Evolutionary conservation across 2,329 filamentous ascomycete genomes (phyloP).

Genomic region (Colletotrichum sp.): DNA sequence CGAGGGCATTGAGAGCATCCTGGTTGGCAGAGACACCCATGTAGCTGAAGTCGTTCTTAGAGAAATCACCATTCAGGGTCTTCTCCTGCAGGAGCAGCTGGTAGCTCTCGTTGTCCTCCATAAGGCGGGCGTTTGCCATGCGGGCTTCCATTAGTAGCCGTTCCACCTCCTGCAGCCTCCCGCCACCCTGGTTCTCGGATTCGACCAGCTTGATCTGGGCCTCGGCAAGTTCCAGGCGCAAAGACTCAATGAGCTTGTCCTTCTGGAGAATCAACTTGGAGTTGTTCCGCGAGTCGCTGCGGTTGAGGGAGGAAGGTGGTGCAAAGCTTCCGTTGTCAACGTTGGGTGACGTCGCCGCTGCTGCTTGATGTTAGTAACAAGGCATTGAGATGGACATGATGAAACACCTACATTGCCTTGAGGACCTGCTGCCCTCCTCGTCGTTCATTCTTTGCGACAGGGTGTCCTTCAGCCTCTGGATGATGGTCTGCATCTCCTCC

Average conservation of each 20-base stretch:
- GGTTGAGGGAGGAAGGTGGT: conserved; percentile 81
- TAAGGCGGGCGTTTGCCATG: conserved; percentile 92
- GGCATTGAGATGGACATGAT: background rate
- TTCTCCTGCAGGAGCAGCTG: conserved; percentile 93
- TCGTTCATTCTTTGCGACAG: conserved; percentile 74
- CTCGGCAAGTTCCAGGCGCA: conserved; percentile 91
- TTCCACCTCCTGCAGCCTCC: conserved; percentile 88
- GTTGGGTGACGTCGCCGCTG: conserved; percentile 60
- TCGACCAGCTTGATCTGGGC: conserved; percentile 95
- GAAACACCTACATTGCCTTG: conserved; percentile 59
- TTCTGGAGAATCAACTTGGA: conserved; percentile 93
- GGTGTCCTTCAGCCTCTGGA: conserved; percentile 90
- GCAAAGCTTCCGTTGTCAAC: conserved; percentile 83
- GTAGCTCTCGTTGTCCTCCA: conserved; percentile 99
- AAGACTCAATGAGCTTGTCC: conserved; percentile 92
- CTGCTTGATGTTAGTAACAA: background rate
- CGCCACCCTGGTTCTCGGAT: conserved; percentile 90
- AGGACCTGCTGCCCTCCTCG: conserved; percentile 62
- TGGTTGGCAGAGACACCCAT: conserved; percentile 64
- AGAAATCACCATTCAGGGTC: conserved; percentile 93
- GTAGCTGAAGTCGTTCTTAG: conserved; percentile 80
- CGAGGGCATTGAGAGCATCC: conserved; percentile 68
- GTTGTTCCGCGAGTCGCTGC: conserved; percentile 88
- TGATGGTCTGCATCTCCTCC: conserved; percentile 88
- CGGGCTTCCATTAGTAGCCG: conserved; percentile 87